Conservation (phyloP, 2,329 filamentous ascomycete genomes). For the Periconia sp. region DNA sequence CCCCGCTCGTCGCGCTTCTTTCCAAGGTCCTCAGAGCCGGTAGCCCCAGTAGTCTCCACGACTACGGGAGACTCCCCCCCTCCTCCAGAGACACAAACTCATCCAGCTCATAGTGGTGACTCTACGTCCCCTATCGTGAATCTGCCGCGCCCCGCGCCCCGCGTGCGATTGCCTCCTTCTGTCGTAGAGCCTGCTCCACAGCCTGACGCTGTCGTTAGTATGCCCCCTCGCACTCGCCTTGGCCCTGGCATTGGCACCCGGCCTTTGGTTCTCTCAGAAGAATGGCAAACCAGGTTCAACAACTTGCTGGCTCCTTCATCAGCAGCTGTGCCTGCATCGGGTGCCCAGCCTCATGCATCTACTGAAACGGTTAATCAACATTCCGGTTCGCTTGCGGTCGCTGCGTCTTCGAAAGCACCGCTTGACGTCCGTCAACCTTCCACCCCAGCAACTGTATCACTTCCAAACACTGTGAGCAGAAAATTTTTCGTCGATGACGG, state of each 20-base stretch:
- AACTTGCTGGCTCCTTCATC: conserved; percentile 55
- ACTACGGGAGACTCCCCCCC: conserved; percentile 44
- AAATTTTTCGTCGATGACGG: conserved; percentile 30
- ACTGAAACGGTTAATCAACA: conserved; percentile 41
- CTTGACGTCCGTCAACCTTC: conserved; percentile 52
- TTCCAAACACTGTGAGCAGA: conserved; percentile 51
- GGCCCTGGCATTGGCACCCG: conserved; percentile 35
- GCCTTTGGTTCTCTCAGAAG: conserved; percentile 46
- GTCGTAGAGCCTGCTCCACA: conserved; percentile 39
- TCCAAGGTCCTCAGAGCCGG: conserved; percentile 29
- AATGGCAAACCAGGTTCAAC: conserved; percentile 86
- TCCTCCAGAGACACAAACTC: conserved; percentile 71
- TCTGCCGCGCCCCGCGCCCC: conserved; percentile 68
- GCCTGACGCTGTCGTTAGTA: conserved; percentile 42
- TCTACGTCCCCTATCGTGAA: conserved; percentile 66
- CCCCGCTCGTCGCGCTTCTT: conserved; percentile 43
- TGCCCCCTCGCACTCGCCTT: conserved; percentile 35
- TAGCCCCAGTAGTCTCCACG: conserved; percentile 16
- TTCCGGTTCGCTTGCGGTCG: conserved; percentile 57
- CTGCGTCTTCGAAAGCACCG: conserved; percentile 66
- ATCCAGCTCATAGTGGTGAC: conserved; percentile 73
- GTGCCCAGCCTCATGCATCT: conserved; percentile 10
- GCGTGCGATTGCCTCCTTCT: conserved; percentile 77
- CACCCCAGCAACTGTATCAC: conserved; percentile 68
- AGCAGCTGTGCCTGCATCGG: conserved; percentile 21